phyloP scores from a whole-genome alignment of 805 yeast species.

The Candida cerambycidarum region DNA sequence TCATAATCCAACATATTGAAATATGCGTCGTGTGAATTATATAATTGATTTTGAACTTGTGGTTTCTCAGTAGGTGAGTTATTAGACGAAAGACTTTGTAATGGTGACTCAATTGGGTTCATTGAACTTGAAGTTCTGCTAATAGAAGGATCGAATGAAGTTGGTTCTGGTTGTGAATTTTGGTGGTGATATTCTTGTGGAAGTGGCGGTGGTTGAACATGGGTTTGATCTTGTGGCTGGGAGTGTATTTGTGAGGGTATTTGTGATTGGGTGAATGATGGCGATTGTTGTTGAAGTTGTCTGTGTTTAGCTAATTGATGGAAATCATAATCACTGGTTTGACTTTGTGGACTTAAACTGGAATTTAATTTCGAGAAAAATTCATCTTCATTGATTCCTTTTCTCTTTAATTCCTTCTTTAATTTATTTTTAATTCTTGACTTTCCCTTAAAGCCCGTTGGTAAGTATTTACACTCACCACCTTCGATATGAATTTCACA shows the following conservation, averaged over 20 bases:
- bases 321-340: slow-evolving; percentile 6
- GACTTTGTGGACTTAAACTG: slow-evolving; percentile 7
- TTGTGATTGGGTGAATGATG: background rate
- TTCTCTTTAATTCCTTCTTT: slow-evolving; percentile 36
- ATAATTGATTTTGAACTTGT: background rate
- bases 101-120: slow-evolving; percentile 1
- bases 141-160: background rate
- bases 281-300: slow-evolving; percentile 3
- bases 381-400: slow-evolving; percentile 18
- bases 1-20: slow-evolving; percentile 30
- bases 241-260: background rate
- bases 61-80: slow-evolving; percentile 3
- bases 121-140: background rate
- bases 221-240: background rate
- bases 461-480: slow-evolving; percentile 47
- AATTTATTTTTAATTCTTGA: slow-evolving; percentile 43
- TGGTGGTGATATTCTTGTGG: background rate
- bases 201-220: too few relatives aligned
- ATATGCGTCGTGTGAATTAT: slow-evolving; percentile 3
- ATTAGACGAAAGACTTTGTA: background rate
- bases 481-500: slow-evolving; percentile 50
- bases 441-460: slow-evolving; percentile 44
- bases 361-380: slow-evolving; percentile 7
- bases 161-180: background rate
- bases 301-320: slow-evolving; percentile 6